A percentile compares a stretch with the other conserved stretches of the same genome.
phyloP scores from a whole-genome alignment of 2,329 filamentous ascomycete genomes.

The Aspergillus novoparasiticus region DNA sequence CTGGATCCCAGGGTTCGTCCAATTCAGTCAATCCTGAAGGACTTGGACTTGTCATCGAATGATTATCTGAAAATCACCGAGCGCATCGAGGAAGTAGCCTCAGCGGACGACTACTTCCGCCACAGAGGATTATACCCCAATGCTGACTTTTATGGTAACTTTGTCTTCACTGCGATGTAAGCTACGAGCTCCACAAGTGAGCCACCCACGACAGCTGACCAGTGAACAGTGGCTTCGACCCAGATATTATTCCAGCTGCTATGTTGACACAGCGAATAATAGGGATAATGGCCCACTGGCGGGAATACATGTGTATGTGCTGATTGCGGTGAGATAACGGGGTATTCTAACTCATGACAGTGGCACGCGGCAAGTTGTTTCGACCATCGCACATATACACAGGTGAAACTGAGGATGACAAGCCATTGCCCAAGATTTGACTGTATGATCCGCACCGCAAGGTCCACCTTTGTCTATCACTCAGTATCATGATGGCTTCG shows the following conservation, averaged over 20 bases:
- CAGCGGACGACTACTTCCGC: constrained; percentile 31
- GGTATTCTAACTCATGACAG: constrained; percentile 21
- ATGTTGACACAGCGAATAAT: constrained; percentile 37
- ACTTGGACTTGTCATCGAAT: constrained; percentile 20
- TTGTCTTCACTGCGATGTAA: constrained; percentile 47
- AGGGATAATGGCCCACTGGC: constrained; percentile 39
- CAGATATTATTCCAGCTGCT: constrained; percentile 32
- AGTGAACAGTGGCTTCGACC: constrained; percentile 28
- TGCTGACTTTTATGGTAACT: constrained; percentile 50
- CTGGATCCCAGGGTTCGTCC: constrained; percentile 30
- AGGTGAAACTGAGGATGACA: constrained; percentile 15
- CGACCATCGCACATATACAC: constrained; percentile 33
- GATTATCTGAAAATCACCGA: constrained; percentile 28
- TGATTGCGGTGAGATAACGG: constrained; percentile 12
- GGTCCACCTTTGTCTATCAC: not conserved
- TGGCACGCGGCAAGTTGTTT: constrained; percentile 32
- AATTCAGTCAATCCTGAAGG: constrained; percentile 28
- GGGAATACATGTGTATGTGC: constrained; percentile 35
- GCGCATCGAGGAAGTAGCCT: constrained; percentile 28
- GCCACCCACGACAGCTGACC: not conserved
- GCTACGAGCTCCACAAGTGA: not conserved
- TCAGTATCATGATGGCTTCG: not conserved
- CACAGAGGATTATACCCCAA: constrained; percentile 44
- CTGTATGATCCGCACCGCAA: not conserved
- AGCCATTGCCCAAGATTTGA: constrained; percentile 19